A percentile compares a stretch with the other conserved stretches of the same genome.
Conservation (phyloP, 202 grass and related monocot genomes). For the Panicum virgatum region DNA sequence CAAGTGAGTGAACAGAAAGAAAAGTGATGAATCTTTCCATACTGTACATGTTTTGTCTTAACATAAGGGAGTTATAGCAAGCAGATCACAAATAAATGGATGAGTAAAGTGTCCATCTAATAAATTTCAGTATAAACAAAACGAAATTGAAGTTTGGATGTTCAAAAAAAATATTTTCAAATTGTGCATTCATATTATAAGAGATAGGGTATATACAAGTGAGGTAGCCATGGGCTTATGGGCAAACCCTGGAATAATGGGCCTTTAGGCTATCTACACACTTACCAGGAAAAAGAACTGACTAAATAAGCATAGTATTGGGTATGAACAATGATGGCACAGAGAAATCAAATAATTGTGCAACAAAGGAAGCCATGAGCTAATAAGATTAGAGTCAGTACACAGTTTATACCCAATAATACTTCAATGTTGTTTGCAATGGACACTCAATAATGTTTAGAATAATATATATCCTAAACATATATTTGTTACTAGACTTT, state of each 20-base stretch:
- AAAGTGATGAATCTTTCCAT: slow-evolving; percentile 9
- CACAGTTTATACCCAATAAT: background rate
- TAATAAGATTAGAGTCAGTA: background rate
- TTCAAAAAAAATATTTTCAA: background rate
- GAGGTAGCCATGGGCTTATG: background rate
- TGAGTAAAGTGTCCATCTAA: slow-evolving; percentile 6
- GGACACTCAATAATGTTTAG: background rate
- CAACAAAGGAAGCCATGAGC: slow-evolving; percentile 17
- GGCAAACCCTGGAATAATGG: background rate
- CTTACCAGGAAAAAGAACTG: slow-evolving; percentile 2
- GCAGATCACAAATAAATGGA: slow-evolving; percentile 15
- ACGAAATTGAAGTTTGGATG: background rate
- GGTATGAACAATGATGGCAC: background rate
- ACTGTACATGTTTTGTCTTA: background rate
- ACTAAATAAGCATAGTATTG: background rate
- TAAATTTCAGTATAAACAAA: background rate
- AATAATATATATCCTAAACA: background rate
- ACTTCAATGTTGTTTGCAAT: background rate
- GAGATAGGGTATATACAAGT: background rate
- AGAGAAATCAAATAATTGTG: background rate
- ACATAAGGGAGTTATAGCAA: background rate
- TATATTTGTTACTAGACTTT: background rate
- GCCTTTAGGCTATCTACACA: background rate
- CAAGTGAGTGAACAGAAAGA: slow-evolving; percentile 27
- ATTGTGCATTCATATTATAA: background rate